Evolutionary conservation across 306 rosid species (phyloP).

Genomic region (Quercus alba): DNA sequence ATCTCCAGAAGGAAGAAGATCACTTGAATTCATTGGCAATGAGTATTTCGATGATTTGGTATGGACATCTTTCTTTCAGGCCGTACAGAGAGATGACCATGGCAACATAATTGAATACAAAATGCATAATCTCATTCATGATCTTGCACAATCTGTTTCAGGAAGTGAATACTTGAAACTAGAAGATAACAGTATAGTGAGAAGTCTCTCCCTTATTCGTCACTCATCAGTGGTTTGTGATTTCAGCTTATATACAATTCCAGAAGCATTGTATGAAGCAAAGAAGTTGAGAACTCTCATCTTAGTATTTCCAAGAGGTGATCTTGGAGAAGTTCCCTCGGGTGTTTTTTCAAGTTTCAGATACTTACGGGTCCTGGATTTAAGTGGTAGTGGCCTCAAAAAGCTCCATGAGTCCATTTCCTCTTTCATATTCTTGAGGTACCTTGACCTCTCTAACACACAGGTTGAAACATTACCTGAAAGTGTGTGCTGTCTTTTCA

Average conservation of each 20-base stretch:
- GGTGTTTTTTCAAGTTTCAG: constrained; percentile 12
- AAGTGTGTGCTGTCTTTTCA: constrained; percentile 3
- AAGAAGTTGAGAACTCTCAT: constrained; percentile 16
- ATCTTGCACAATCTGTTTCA: constrained; percentile 14
- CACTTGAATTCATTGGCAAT: constrained; percentile 19
- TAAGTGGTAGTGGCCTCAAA: constrained; percentile 14
- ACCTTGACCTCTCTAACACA: constrained; percentile 18
- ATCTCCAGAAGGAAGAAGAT: background rate
- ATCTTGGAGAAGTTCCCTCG: constrained; percentile 7
- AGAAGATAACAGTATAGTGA: background rate
- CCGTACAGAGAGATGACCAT: background rate
- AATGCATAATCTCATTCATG: constrained; percentile 29
- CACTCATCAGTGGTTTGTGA: constrained; percentile 25
- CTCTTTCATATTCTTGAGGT: constrained; percentile 9
- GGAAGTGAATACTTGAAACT: constrained; percentile 22
- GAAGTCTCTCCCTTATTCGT: constrained; percentile 3
- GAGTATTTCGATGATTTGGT: constrained; percentile 23
- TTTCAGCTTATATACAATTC: background rate
- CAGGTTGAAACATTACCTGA: constrained; percentile 5
- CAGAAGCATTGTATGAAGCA: constrained; percentile 13
- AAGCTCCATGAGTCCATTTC: constrained; percentile 9
- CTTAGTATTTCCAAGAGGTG: constrained; percentile 5
- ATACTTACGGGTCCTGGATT: constrained; percentile 14
- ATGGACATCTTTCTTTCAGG: constrained; percentile 32
- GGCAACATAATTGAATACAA: constrained; percentile 7